Percentiles rank a stretch among this genome's conserved stretches.
These are phyloP conservation scores for Russula foetens DNA, from an alignment of 768 basidiomycete species.

Conservation along the genomic window DNA sequence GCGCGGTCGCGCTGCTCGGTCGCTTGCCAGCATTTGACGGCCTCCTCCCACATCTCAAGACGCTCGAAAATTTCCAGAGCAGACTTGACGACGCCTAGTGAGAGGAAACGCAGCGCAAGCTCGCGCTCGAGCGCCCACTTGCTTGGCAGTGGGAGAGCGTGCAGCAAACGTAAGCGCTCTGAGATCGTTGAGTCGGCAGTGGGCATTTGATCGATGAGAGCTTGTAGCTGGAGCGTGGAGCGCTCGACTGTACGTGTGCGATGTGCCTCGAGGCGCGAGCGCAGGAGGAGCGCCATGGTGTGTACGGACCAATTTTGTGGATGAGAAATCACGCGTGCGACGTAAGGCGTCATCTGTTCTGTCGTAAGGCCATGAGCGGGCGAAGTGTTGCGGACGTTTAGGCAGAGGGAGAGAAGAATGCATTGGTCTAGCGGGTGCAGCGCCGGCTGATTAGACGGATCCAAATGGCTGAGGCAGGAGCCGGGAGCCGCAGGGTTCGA, in stretches of 20 bases:
- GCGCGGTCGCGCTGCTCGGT: slow-evolving; percentile 77
- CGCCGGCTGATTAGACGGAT: slow-evolving; percentile 77
- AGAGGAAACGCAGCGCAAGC: slow-evolving; percentile 73
- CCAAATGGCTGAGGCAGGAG: slow-evolving; percentile 56
- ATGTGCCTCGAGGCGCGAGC: slow-evolving; percentile 82
- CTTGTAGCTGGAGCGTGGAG: slow-evolving; percentile 86
- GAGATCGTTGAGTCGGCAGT: slow-evolving; percentile 65
- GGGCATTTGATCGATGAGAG: slow-evolving; percentile 95
- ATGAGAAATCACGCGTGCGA: slow-evolving; percentile 81
- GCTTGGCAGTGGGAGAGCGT: slow-evolving; percentile 74
- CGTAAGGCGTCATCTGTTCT: slow-evolving; percentile 91
- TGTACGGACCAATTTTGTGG: slow-evolving; percentile 94
- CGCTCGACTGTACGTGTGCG: slow-evolving; percentile 92
- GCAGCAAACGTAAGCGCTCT: slow-evolving; percentile 75
- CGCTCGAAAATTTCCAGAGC: slow-evolving; percentile 92
- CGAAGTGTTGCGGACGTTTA: slow-evolving; percentile 84
- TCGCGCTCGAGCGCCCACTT: slow-evolving; percentile 94
- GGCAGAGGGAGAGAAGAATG: slow-evolving; percentile 83
- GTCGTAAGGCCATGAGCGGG: slow-evolving; percentile 84
- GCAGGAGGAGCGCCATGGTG: slow-evolving; percentile 91
- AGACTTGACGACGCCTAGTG: slow-evolving; percentile 80
- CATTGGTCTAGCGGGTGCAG: slow-evolving; percentile 92
- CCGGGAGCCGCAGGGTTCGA: slow-evolving; percentile 42
- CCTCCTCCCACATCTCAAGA: slow-evolving; percentile 98
- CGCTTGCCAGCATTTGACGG: slow-evolving; percentile 77